Conservation (phyloP, 495 filamentous ascomycete species). For the Penicillium herquei region DNA sequence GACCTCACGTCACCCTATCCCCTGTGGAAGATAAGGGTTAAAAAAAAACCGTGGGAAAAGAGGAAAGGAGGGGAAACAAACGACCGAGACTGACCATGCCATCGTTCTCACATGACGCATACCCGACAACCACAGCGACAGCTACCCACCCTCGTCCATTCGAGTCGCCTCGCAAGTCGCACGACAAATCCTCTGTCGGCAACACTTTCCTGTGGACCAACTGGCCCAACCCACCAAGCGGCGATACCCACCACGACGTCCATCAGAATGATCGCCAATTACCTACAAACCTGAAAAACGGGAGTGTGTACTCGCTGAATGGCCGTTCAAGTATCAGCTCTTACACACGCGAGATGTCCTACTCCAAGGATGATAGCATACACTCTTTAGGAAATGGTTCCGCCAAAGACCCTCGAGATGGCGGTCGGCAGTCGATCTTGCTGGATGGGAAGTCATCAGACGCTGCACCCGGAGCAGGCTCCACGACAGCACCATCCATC, state of each 20-base stretch:
- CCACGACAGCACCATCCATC: conserved; percentile 23
- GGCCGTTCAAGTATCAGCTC: conserved; percentile 49
- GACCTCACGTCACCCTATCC: conserved; percentile 33
- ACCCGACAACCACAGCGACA: conserved; percentile 31
- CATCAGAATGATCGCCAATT: conserved; percentile 37
- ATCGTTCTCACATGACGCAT: conserved; percentile 42
- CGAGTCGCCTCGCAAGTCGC: conserved; percentile 39
- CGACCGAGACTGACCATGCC: conserved; percentile 34
- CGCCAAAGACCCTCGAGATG: conserved; percentile 38
- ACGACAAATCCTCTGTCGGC: conserved; percentile 47
- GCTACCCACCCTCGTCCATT: conserved; percentile 39
- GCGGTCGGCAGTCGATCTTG: conserved; percentile 37
- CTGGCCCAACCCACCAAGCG: conserved; percentile 36
- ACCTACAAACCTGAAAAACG: conserved; percentile 38
- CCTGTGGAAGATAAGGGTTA: neutral
- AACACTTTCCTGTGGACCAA: conserved; percentile 50
- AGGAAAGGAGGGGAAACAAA: neutral
- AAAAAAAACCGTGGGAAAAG: neutral
- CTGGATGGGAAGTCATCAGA: conserved; percentile 38
- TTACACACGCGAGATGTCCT: conserved; percentile 47
- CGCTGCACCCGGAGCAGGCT: conserved; percentile 31
- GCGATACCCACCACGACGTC: conserved; percentile 31
- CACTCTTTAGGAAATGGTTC: conserved; percentile 50
- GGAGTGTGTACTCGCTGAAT: conserved; percentile 47
- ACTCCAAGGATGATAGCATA: conserved; percentile 53